These are phyloP conservation scores for Penicillium sp. DNA, from an alignment of 2,329 filamentous ascomycete species.

Conservation along the genomic window DNA sequence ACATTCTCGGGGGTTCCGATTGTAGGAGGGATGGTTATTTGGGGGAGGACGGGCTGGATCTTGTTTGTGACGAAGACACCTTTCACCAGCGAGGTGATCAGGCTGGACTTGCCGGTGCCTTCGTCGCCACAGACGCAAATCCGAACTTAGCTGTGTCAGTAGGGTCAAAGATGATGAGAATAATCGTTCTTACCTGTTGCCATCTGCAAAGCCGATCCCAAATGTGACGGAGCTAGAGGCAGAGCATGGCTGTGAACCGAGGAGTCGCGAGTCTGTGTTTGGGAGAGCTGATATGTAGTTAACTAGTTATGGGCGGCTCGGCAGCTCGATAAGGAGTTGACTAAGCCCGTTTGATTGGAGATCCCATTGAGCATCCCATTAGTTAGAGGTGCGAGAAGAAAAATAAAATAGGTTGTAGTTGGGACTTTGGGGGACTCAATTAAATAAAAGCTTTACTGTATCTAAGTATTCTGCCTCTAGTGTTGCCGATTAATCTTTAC, in stretches of 20 bases:
- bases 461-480: too few relatives aligned
- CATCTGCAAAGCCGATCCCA: slow-evolving; percentile 5
- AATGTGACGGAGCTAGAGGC: neutral
- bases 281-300: neutral
- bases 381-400: too few relatives aligned
- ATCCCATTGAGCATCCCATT: too few relatives aligned
- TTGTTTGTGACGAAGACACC: slow-evolving; percentile 94
- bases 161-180: too few relatives aligned
- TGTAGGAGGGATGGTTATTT: slow-evolving; percentile 89
- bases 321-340: neutral
- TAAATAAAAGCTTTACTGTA: too few relatives aligned
- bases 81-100: slow-evolving; percentile 94
- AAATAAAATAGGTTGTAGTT: too few relatives aligned
- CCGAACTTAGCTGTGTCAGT: slow-evolving; percentile 56
- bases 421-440: too few relatives aligned
- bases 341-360: neutral
- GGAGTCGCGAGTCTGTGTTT: neutral
- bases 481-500: too few relatives aligned
- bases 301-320: too few relatives aligned
- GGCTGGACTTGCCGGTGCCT: slow-evolving; percentile 85
- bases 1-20: slow-evolving; percentile 94
- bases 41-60: slow-evolving; percentile 89
- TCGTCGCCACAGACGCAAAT: slow-evolving; percentile 97
- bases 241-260: slow-evolving; percentile 4
- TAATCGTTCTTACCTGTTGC: slow-evolving; percentile 6